Evolutionary conservation across 305 asterid species (phyloP).

Genomic region (Vinca major): DNA sequence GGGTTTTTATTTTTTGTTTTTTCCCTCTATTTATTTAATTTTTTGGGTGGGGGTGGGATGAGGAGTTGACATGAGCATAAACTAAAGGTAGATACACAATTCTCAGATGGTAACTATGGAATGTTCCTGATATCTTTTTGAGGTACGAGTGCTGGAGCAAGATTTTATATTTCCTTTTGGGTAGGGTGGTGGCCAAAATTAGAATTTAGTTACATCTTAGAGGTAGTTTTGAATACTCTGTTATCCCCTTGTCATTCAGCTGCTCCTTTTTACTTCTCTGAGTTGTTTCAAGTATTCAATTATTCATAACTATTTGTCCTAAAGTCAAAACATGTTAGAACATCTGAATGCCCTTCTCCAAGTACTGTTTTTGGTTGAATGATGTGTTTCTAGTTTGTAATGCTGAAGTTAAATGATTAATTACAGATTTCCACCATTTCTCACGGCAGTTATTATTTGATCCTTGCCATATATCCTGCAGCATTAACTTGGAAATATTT

Average conservation of each 20-base stretch:
- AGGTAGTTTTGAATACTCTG: not conserved
- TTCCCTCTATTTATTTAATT: no score
- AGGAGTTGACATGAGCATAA: not conserved
- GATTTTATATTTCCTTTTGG: not conserved
- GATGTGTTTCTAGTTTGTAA: not conserved
- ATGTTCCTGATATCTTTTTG: not conserved
- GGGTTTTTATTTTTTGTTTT: not conserved
- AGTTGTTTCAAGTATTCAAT: not conserved
- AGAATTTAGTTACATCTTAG: not conserved
- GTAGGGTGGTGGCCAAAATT: not conserved
- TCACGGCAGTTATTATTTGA: not conserved
- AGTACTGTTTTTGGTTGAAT: not conserved
- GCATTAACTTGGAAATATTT: conserved; percentile 15
- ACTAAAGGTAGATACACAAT: not conserved
- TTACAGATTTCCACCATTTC: not conserved
- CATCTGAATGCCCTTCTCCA: not conserved
- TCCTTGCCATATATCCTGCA: conserved; percentile 8
- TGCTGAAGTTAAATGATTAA: not conserved
- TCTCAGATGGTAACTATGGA: not conserved
- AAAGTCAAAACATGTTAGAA: not conserved
- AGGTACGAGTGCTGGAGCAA: not conserved
- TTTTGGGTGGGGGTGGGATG: not conserved
- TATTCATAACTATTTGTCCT: not conserved
- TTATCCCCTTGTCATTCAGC: not conserved
- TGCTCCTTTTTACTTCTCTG: not conserved